Conservation (phyloP, 2,329 filamentous ascomycete species). For the Diplodia sapinea region DNA sequence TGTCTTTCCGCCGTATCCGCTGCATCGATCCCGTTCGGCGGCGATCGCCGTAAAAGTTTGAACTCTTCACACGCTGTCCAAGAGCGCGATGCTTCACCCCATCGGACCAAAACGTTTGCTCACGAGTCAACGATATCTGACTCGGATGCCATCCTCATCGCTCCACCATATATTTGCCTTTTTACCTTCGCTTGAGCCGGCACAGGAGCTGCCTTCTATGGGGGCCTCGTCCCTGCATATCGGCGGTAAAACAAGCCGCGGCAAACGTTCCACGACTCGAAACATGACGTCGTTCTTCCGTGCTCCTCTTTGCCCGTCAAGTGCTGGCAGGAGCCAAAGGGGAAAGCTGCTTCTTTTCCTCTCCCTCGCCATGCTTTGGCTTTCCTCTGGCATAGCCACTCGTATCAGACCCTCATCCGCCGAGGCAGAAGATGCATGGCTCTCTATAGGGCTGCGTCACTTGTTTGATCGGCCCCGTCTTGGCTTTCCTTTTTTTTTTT, state of each 20-base stretch:
- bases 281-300: background rate
- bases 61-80: background rate
- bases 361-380: too few species aligned
- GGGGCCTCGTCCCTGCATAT: background rate
- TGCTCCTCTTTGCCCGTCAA: background rate
- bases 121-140: background rate
- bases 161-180: background rate
- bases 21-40: background rate
- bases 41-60: constrained; percentile 1
- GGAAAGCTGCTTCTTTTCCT: too few species aligned
- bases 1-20: background rate
- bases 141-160: background rate
- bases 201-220: background rate
- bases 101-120: background rate
- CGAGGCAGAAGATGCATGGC: too few species aligned
- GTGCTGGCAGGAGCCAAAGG: too few species aligned
- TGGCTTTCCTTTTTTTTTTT: too few species aligned
- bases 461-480: too few species aligned
- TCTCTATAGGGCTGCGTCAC: too few species aligned
- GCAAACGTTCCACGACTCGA: background rate
- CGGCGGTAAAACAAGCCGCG: background rate
- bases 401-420: too few species aligned
- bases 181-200: background rate
- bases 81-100: background rate
- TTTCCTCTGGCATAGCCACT: too few species aligned